Evolutionary conservation across 768 basidiomycete genomes (phyloP).

Genomic region (Mycena rosella): DNA sequence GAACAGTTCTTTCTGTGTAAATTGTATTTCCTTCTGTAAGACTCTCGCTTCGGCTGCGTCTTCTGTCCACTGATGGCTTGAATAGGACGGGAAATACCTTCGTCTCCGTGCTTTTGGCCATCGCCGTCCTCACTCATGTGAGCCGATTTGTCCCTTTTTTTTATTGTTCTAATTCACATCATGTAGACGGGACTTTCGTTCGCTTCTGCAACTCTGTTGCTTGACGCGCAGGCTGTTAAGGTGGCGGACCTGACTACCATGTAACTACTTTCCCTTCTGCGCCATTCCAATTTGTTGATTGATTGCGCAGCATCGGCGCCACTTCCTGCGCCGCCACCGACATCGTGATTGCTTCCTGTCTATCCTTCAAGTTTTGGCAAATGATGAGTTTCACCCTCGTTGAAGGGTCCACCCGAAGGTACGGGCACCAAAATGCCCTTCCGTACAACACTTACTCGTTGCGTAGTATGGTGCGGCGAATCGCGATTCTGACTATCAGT

Average conservation of each 20-base stretch:
- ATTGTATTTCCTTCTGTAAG: neutral
- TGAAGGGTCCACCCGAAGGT: neutral
- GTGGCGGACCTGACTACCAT: neutral
- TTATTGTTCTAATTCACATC: neutral
- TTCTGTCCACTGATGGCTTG: neutral
- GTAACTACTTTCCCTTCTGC: neutral
- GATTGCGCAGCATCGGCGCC: neutral
- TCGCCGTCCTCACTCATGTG: neutral
- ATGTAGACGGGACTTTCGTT: neutral
- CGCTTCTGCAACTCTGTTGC: neutral
- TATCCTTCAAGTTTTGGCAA: neutral
- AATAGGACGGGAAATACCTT: neutral
- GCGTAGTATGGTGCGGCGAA: neutral
- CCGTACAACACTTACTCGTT: neutral
- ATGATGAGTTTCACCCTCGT: neutral
- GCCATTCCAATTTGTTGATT: neutral
- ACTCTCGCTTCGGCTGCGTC: neutral
- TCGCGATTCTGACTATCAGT: neutral
- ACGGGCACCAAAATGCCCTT: neutral
- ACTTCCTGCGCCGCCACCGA: neutral
- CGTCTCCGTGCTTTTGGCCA: neutral
- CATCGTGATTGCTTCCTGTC: neutral
- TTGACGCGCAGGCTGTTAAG: neutral
- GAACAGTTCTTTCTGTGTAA: neutral
- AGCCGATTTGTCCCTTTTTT: neutral